Evolutionary conservation across 352 stramenopile genomes (phyloP), one percentile per base, ranked within the genome.

Genomic region (Saprolegnia diclina): DNA sequence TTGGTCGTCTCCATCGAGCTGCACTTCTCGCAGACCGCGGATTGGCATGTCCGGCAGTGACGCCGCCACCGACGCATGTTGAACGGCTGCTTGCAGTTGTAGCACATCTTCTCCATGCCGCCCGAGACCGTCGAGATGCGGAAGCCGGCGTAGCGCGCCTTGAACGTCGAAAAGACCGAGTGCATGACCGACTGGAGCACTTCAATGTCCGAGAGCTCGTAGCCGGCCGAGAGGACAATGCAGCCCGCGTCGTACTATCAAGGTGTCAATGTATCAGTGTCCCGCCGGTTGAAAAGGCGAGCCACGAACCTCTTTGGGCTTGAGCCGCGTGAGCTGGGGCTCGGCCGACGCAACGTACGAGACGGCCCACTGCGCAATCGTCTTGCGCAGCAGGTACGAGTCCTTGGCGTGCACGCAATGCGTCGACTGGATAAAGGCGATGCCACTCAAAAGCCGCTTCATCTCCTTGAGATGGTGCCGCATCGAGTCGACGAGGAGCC

Each of bases 51-150:
- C 14, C 82, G 77, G 61, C 82, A 90, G 71, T 90, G 80, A 35
- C 80, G 77, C 42, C 82, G 79, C 82, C 82, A 90, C 59, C 82
- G 80, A 67, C 80, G 80, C 80, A 90, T 87, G 75, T 84, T 88
- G 57, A 90, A 90, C 11, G 64, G 63, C 16, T 83, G 78, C 63
- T 85, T 83, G 72, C 82, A 90, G 40, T 83, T 64, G 65, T 88
- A 90, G 72, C 82, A 90, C 18, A 65, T 59, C 57, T 86, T 86
- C 66, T 88, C 80, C 73, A 90, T 81, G n/a, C 82, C 82, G 22
- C 72, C 81, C 68, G 86, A 87, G 44, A 87, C 77, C 55, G 83
- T 86, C 72, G 86, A 87, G n/a, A 87, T 79, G 19, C 82, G 82
- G 72, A 90, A 90, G 52, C 82, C 82, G 53, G 82, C 87, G 79